Base-by-base conservation (phyloP, 2,329 filamentous ascomycete genomes). In the Thelonectria blattea region DNA sequence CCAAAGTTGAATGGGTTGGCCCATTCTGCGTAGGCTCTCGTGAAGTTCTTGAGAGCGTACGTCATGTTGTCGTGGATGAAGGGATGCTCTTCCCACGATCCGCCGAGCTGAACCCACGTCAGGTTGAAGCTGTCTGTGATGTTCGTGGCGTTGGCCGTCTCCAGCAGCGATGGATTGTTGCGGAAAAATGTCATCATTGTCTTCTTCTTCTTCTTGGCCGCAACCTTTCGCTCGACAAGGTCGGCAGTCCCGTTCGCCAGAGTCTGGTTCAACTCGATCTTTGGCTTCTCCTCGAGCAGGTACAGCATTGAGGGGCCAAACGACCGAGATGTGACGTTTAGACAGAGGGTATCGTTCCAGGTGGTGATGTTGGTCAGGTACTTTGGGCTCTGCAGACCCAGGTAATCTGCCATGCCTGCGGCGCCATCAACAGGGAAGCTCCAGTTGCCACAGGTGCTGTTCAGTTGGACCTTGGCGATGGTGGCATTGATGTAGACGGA, bases 71-170 rank as follows among this genome's bases (percentile, higher is more conserved):
- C 70, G 56, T 78, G 73, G 43, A 77, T 77, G 37, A 75, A 65
- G 5, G 77, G 77, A 46, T 79, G 77, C 56, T 79, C 76, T 48
- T 79, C 76, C 76, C 76, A 78, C 1, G 74, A 75, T 10, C 77
- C 76, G 20, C 76, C 76, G n/a, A 78, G 68, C 65, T 77, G 71
- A 12, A 77, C 67, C 73, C 74, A 77, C 12, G 65, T 68, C 20
- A 74, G 60, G 57, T 72, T 70, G 22, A 67, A 56, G 1, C 74
- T 56, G 59, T 75, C 76, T 20, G 77, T 77, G 51, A 58, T 51
- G n/a, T 71, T 71, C 9, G 57, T 43, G 3, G 47, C 56, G n/a
- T 69, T 51, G 2, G 42, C 27, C 8, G 41, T 24, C 18, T 27
- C 17, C 12, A 42, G 14, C 6, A n/a, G 30, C 47, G 10, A 14